phyloP scores from a whole-genome alignment of 257 asterid species.

The Nicotiana tomentosiformis region DNA sequence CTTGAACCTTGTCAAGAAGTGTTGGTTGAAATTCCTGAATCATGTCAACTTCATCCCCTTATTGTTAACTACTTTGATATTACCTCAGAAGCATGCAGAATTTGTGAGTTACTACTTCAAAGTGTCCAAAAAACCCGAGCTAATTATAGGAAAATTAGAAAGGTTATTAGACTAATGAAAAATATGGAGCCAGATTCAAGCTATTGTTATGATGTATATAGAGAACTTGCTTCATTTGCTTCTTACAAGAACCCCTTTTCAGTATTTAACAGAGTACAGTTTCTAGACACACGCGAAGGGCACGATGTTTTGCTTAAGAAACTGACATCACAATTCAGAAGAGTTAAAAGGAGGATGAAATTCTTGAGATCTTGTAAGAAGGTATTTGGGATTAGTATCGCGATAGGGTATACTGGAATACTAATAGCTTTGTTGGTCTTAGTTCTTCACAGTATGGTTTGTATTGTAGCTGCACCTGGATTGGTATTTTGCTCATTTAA shows the following conservation, averaged over 20 bases:
- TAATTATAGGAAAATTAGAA: conserved; percentile 22
- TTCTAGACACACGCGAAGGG: conserved; percentile 33
- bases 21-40: conserved; percentile 18
- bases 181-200: conserved; percentile 19
- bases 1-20: conserved; percentile 38
- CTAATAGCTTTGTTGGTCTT: conserved; percentile 23
- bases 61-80: conserved; percentile 42
- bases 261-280: conserved; percentile 21
- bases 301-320: conserved; percentile 31
- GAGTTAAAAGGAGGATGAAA: conserved; percentile 31
- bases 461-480: conserved; percentile 29
- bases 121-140: conserved; percentile 32
- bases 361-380: conserved; percentile 20
- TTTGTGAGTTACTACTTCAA: conserved; percentile 48
- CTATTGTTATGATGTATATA: conserved; percentile 8
- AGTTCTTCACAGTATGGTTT: conserved; percentile 30
- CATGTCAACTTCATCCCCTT: conserved; percentile 25
- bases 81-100: conserved; percentile 45
- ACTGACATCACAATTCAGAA: conserved; percentile 32
- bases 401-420: conserved; percentile 26
- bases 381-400: conserved; percentile 23
- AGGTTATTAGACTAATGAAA: conserved; percentile 19
- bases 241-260: conserved; percentile 42
- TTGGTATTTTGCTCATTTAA: conserved; percentile 14
- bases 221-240: conserved; percentile 35